Evolutionary conservation across 495 filamentous ascomycete genomes (phyloP).

Genomic region (Aspergillus conjunctus): DNA sequence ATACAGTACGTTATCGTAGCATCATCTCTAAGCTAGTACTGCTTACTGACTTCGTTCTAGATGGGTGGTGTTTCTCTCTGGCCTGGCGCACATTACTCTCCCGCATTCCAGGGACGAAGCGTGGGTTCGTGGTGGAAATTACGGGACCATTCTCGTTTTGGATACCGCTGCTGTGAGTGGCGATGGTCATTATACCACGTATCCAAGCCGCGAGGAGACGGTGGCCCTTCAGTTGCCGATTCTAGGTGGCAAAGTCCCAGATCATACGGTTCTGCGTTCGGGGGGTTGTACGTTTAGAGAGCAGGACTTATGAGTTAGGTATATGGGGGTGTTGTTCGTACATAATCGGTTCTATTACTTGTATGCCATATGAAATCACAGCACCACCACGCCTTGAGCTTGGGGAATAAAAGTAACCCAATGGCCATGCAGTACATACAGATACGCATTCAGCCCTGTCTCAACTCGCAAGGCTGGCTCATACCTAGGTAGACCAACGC

Average conservation of each 20-base stretch:
- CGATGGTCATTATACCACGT: constrained; percentile 51
- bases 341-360: no score
- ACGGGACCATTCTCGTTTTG: constrained; percentile 51
- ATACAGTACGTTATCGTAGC: constrained; percentile 44
- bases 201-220: constrained; percentile 48
- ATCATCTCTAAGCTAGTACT: not conserved
- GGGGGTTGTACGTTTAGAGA: constrained; percentile 39
- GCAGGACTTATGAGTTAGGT: not conserved
- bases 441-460: no score
- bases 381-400: no score
- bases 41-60: not conserved
- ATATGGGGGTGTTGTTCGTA: no score
- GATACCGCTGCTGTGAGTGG: constrained; percentile 51
- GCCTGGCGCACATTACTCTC: constrained; percentile 53
- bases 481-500: no score
- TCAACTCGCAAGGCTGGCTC: no score
- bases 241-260: constrained; percentile 34
- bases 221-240: constrained; percentile 47
- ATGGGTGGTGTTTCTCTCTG: constrained; percentile 54
- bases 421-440: no score
- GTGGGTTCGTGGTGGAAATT: constrained; percentile 44
- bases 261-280: constrained; percentile 44
- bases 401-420: no score
- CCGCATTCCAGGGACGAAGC: constrained; percentile 45
- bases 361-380: no score